Percentiles rank a stretch among this genome's conserved stretches.
Evolutionary conservation across 108 stramenopile species (phyloP).

Genomic region (Nannochloropsis oceanica): DNA sequence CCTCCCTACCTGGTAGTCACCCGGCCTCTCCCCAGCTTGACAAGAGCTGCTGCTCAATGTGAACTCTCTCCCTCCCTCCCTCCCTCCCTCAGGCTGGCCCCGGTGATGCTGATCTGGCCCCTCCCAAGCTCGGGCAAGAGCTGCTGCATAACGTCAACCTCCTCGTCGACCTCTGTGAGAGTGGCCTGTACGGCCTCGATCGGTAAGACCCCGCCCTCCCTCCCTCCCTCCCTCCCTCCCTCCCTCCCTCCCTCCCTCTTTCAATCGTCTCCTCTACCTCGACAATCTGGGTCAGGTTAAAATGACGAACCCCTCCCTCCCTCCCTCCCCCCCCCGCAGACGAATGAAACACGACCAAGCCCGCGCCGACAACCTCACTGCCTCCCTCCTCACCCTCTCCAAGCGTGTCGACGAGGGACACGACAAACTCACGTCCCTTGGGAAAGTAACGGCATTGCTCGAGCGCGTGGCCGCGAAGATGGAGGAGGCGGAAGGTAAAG

Average conservation of each 20-base stretch:
- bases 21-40: background rate
- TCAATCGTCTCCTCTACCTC: too few species aligned
- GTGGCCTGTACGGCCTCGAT: background rate
- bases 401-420: too few species aligned
- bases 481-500: too few species aligned
- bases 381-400: too few species aligned
- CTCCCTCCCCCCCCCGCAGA: too few species aligned
- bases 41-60: background rate
- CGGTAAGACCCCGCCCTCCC: background rate
- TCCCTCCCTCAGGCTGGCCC: background rate
- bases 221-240: background rate
- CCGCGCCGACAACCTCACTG: too few species aligned
- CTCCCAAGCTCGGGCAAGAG: slow-evolving; percentile 32
- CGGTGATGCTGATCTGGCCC: background rate
- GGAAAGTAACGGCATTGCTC: too few species aligned
- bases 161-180: slow-evolving; percentile 23
- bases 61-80: background rate
- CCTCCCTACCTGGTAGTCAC: background rate
- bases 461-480: too few species aligned
- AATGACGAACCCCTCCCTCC: too few species aligned
- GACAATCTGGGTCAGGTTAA: too few species aligned
- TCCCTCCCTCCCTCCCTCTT: background rate
- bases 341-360: too few species aligned
- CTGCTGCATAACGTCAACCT: slow-evolving; percentile 34
- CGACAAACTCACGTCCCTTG: too few species aligned